Percentiles rank a stretch among this genome's conserved stretches.
Conservation (phyloP, 768 basidiomycete species). For the Kondoa subrosea region DNA sequence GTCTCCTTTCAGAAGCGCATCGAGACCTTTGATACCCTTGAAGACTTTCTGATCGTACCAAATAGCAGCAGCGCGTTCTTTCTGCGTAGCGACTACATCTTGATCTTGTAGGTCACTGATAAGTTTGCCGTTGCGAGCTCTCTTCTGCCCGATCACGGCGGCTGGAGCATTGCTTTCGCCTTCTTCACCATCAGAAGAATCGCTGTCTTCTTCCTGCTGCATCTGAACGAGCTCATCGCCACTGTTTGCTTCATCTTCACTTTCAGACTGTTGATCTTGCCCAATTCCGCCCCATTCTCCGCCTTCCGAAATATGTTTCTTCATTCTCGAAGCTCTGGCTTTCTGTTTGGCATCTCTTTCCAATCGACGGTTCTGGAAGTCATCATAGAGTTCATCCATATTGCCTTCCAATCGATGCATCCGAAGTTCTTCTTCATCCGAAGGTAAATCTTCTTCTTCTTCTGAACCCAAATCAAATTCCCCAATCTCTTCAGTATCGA, state of each 20-base stretch:
- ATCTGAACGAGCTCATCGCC: slow-evolving; percentile 23
- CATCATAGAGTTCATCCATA: slow-evolving; percentile 72
- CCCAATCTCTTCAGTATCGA: slow-evolving; percentile 32
- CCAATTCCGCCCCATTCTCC: slow-evolving; percentile 67
- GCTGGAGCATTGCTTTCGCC: slow-evolving; percentile 24
- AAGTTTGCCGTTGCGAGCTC: slow-evolving; percentile 35
- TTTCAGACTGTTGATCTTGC: slow-evolving; percentile 32
- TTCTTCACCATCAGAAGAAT: slow-evolving; percentile 36
- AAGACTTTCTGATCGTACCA: slow-evolving; percentile 96
- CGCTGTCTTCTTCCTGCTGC: slow-evolving; percentile 37
- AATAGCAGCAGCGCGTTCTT: slow-evolving; percentile 46
- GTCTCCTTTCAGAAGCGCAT: slow-evolving; percentile 34
- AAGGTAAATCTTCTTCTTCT: slow-evolving; percentile 39
- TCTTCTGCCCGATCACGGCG: slow-evolving; percentile 25
- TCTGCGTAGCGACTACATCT: slow-evolving; percentile 25
- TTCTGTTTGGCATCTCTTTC: slow-evolving; percentile 77
- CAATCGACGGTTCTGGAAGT: slow-evolving; percentile 59
- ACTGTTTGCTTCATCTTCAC: slow-evolving; percentile 24
- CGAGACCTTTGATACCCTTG: slow-evolving; percentile 42
- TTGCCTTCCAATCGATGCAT: slow-evolving; percentile 57
- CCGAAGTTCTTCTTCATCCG: slow-evolving; percentile 49
- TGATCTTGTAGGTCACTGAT: slow-evolving; percentile 39
- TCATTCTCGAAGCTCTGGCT: slow-evolving; percentile 57
- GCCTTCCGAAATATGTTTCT: slow-evolving; percentile 35
- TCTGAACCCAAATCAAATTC: slow-evolving; percentile 35